Evolutionary conservation across 352 stramenopile genomes (phyloP).

Genomic region (Pythium folliculosum): DNA sequence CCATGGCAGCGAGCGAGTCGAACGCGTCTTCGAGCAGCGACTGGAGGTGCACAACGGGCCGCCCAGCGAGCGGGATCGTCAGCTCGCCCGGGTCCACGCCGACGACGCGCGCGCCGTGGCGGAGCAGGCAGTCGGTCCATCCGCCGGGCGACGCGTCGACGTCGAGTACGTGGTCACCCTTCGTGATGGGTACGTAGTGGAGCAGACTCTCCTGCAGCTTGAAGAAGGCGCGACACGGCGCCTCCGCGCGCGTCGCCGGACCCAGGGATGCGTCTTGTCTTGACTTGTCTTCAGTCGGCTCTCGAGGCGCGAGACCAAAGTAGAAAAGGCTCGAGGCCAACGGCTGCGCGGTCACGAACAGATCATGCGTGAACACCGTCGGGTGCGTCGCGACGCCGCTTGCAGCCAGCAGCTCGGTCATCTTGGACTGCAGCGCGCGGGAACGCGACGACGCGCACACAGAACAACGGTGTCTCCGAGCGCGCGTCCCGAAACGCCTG

Average conservation of each 20-base stretch:
- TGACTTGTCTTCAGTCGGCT: too few relatives aligned
- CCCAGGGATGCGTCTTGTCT: not conserved
- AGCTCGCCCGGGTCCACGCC: constrained; percentile 55
- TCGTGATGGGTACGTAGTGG: constrained; percentile 28
- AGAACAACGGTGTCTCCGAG: constrained; percentile 20
- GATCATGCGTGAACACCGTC: constrained; percentile 47
- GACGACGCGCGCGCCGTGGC: constrained; percentile 45
- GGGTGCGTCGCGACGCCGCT: constrained; percentile 41
- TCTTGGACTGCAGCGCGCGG: constrained; percentile 39
- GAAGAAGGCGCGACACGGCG: constrained; percentile 55
- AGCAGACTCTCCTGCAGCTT: constrained; percentile 52
- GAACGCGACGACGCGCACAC: constrained; percentile 29
- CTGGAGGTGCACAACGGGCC: constrained; percentile 43
- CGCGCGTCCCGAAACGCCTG: constrained; percentile 1
- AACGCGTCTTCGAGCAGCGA: constrained; percentile 45
- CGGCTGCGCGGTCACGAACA: constrained; percentile 42
- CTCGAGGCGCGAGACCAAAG: constrained; percentile 36
- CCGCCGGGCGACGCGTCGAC: constrained; percentile 55
- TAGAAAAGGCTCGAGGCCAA: constrained; percentile 32
- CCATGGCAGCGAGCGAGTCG: constrained; percentile 26
- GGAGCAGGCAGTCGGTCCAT: constrained; percentile 55
- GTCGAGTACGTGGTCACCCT: constrained; percentile 41
- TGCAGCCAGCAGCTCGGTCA: constrained; percentile 35
- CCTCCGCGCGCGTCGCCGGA: constrained; percentile 23
- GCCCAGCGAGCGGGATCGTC: constrained; percentile 32